These are phyloP conservation scores for Leptosphaerulina australis DNA, from an alignment of 2,329 filamentous ascomycete genomes.

Conservation along the genomic window DNA sequence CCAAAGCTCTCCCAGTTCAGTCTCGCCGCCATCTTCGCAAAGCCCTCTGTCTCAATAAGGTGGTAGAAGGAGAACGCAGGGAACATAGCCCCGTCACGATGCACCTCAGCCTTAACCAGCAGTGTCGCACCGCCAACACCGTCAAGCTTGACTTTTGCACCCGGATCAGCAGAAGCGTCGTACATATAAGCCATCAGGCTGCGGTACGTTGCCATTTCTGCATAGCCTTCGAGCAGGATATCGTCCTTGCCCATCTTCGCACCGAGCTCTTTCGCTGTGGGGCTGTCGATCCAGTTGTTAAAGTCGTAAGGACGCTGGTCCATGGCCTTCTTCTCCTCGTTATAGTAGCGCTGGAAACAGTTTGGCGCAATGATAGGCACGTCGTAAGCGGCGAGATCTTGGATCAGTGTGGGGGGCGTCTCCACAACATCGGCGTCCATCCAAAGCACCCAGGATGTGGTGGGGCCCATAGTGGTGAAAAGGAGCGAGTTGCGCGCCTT, in stretches of 20 bases:
- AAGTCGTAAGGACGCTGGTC: conserved; percentile 89
- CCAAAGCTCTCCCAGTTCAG: conserved; percentile 85
- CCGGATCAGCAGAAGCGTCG: conserved; percentile 57
- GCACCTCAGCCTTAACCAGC: conserved; percentile 94
- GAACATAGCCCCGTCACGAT: conserved; percentile 98
- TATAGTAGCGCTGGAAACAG: conserved; percentile 83
- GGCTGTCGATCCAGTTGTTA: conserved; percentile 96
- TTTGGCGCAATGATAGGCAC: conserved; percentile 94
- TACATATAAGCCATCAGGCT: conserved; percentile 88
- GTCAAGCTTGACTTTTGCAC: conserved; percentile 76
- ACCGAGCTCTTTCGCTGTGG: conserved; percentile 75
- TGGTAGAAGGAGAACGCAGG: conserved; percentile 96
- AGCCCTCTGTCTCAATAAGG: conserved; percentile 96
- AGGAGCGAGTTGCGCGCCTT: conserved; percentile 91
- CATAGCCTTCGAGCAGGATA: conserved; percentile 90
- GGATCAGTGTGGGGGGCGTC: conserved; percentile 81
- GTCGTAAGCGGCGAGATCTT: conserved; percentile 86
- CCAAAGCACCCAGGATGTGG: conserved; percentile 96
- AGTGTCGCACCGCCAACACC: conserved; percentile 93
- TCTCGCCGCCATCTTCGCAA: conserved; percentile 93
- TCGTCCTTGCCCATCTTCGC: conserved; percentile 86
- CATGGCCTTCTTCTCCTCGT: conserved; percentile 72
- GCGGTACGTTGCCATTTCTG: conserved; percentile 89
- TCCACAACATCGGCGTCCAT: conserved; percentile 92
- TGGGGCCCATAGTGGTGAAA: conserved; percentile 90